These are phyloP conservation scores for Gaertneriomyces sp. DNA, from an alignment of 192 early-diverging fungal species.

Conservation along the genomic window DNA sequence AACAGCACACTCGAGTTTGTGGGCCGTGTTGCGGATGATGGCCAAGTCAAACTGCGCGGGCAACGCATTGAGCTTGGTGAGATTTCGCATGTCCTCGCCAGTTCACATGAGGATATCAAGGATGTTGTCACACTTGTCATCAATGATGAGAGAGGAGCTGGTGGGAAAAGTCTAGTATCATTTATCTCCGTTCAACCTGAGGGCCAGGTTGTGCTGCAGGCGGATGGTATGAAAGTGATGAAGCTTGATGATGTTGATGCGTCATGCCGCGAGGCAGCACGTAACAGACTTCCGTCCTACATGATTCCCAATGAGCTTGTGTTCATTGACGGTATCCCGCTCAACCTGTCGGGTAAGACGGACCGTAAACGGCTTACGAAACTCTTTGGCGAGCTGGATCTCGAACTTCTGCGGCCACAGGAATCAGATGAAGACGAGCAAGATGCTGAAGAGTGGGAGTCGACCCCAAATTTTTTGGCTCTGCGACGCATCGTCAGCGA, in stretches of 20 bases:
- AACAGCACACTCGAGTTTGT: slow-evolving; percentile 17
- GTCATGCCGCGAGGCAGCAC: too few species aligned
- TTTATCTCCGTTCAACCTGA: neutral
- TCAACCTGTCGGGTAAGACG: neutral
- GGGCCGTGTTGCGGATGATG: slow-evolving; percentile 16
- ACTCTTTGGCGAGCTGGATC: neutral
- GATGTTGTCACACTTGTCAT: slow-evolving; percentile 6
- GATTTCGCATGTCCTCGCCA: slow-evolving; percentile 2
- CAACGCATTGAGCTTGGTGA: slow-evolving; percentile 29
- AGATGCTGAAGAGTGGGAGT: neutral
- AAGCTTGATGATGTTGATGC: too few species aligned
- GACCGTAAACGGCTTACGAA: neutral
- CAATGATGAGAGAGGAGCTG: neutral
- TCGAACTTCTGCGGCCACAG: neutral
- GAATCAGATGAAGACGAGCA: neutral
- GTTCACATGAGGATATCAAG: neutral
- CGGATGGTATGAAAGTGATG: too few species aligned
- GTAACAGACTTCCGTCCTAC: neutral
- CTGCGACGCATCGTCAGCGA: neutral
- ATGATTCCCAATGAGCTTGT: slow-evolving; percentile 1
- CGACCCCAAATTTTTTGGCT: neutral
- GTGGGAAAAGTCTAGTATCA: slow-evolving; percentile 8
- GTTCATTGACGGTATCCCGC: slow-evolving; percentile 2
- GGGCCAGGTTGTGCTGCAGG: neutral
- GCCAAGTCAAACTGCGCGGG: slow-evolving; percentile 28